Percentiles rank a stretch among this genome's conserved stretches.
Evolutionary conservation across 108 stramenopile species (phyloP).

Genomic region (Skeletonema potamos): DNA sequence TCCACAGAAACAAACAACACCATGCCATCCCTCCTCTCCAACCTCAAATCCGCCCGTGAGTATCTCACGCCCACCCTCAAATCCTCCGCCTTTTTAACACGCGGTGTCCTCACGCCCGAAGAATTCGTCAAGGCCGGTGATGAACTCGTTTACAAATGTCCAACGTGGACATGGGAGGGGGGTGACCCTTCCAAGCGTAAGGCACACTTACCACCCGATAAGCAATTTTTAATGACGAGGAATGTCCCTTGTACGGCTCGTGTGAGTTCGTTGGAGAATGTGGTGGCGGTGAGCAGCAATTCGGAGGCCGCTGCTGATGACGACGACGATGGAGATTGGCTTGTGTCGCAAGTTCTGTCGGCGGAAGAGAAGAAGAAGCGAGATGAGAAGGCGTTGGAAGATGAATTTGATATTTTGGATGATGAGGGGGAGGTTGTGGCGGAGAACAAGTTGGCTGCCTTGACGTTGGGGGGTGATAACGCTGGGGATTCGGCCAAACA

Average conservation of each 20-base stretch:
- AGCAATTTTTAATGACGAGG: slow-evolving; percentile 91
- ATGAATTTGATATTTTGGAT: slow-evolving; percentile 89
- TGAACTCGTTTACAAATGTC: slow-evolving; percentile 89
- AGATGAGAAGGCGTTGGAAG: slow-evolving; percentile 54
- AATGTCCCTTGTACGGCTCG: slow-evolving; percentile 87
- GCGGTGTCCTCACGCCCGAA: slow-evolving; percentile 94
- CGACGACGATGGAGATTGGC: slow-evolving; percentile 71
- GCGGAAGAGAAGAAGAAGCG: slow-evolving; percentile 30
- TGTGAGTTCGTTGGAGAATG: slow-evolving; percentile 73
- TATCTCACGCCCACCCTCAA: slow-evolving; percentile 87
- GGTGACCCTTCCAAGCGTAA: slow-evolving; percentile 68
- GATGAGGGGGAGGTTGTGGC: slow-evolving; percentile 68
- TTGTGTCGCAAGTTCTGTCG: slow-evolving; percentile 56
- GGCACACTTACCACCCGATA: slow-evolving; percentile 77
- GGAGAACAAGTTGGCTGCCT: slow-evolving; percentile 6
- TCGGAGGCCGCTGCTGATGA: slow-evolving; percentile 14
- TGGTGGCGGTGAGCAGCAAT: slow-evolving; percentile 36
- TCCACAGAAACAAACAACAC: neutral
- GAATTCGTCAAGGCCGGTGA: slow-evolving; percentile 94
- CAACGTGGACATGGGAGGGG: slow-evolving; percentile 92
- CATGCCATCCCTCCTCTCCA: slow-evolving; percentile 52
- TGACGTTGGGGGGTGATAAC: neutral
- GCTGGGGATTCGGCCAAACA: neutral
- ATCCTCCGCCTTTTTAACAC: slow-evolving; percentile 82
- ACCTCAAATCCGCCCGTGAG: slow-evolving; percentile 79